These are phyloP conservation scores for Macrocystidia cucumis DNA, from an alignment of 1,284 basidiomycete genomes.

Conservation along the genomic window DNA sequence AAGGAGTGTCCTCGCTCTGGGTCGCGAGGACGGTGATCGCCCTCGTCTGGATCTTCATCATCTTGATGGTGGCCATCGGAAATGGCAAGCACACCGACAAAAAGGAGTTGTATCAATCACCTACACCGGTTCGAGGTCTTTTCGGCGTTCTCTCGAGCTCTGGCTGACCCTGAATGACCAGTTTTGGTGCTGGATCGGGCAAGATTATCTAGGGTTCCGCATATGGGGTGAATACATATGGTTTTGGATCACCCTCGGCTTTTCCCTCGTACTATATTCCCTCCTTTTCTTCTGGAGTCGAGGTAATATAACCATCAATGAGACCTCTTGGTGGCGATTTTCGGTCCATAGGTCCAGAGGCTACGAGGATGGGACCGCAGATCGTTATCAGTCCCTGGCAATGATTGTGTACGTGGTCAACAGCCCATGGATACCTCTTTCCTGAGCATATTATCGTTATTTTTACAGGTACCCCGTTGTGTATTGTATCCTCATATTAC, in stretches of 20 bases:
- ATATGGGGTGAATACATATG: slow-evolving; percentile 34
- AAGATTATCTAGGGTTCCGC: slow-evolving; percentile 20
- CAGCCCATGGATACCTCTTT: slow-evolving; percentile 4
- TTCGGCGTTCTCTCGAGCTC: slow-evolving; percentile 2
- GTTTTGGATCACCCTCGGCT: slow-evolving; percentile 31
- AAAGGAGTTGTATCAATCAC: slow-evolving; percentile 19
- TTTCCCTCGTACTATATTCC: slow-evolving; percentile 26
- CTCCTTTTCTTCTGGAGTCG: slow-evolving; percentile 30
- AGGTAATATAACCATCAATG: slow-evolving; percentile 27
- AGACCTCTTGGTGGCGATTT: slow-evolving; percentile 26
- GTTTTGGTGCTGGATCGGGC: slow-evolving; percentile 39
- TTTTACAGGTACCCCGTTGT: slow-evolving; percentile 19
- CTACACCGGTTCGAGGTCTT: slow-evolving; percentile 25
- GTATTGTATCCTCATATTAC: slow-evolving; percentile 20
- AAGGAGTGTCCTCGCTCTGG: slow-evolving; percentile 13
- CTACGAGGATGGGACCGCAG: slow-evolving; percentile 8
- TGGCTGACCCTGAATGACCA: slow-evolving; percentile 6
- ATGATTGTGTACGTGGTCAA: slow-evolving; percentile 22
- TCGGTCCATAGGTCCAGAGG: slow-evolving; percentile 14
- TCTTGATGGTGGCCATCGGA: slow-evolving; percentile 24
- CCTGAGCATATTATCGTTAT: slow-evolving; percentile 1
- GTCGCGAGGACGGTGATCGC: slow-evolving; percentile 19
- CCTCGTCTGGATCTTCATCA: slow-evolving; percentile 26
- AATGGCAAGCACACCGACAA: slow-evolving; percentile 16
- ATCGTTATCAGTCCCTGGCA: slow-evolving; percentile 16